Conservation (phyloP, 768 basidiomycete species). For the Leccinum olivaceopallidum region DNA sequence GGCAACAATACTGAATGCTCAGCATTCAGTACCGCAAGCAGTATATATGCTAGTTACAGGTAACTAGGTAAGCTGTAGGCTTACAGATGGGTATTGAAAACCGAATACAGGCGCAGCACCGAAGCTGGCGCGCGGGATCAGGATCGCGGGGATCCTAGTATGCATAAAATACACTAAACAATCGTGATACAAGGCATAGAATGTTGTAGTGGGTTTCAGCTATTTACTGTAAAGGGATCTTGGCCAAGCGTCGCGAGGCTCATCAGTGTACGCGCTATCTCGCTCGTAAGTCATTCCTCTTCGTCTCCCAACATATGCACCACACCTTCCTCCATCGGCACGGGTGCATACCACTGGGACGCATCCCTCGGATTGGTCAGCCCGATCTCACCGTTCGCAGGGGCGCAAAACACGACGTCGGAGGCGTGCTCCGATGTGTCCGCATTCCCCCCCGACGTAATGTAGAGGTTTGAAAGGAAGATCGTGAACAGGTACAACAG, state of each 20-base stretch:
- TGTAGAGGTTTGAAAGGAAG: slow-evolving; percentile 68
- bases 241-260: neutral
- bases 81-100: too few species aligned
- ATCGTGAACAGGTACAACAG: slow-evolving; percentile 73
- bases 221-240: neutral
- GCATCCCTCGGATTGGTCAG: slow-evolving; percentile 33
- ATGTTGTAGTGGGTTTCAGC: neutral
- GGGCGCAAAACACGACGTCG: slow-evolving; percentile 22
- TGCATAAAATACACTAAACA: neutral
- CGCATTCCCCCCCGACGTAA: slow-evolving; percentile 63
- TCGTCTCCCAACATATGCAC: slow-evolving; percentile 54
- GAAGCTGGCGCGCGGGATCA: too few species aligned
- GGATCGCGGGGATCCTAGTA: too few species aligned
- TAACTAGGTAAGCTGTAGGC: too few species aligned
- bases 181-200: neutral
- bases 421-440: slow-evolving; percentile 5
- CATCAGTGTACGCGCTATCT: neutral
- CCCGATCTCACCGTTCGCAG: slow-evolving; percentile 41
- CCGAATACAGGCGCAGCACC: too few species aligned
- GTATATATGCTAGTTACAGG: too few species aligned
- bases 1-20: too few species aligned
- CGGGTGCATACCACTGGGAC: slow-evolving; percentile 65
- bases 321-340: slow-evolving; percentile 42
- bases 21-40: too few species aligned
- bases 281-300: slow-evolving; percentile 34